A percentile compares a stretch with the other conserved stretches of the same genome.
Conservation (phyloP, 805 yeast genomes). For the Wickerhamiella qilinensis region DNA sequence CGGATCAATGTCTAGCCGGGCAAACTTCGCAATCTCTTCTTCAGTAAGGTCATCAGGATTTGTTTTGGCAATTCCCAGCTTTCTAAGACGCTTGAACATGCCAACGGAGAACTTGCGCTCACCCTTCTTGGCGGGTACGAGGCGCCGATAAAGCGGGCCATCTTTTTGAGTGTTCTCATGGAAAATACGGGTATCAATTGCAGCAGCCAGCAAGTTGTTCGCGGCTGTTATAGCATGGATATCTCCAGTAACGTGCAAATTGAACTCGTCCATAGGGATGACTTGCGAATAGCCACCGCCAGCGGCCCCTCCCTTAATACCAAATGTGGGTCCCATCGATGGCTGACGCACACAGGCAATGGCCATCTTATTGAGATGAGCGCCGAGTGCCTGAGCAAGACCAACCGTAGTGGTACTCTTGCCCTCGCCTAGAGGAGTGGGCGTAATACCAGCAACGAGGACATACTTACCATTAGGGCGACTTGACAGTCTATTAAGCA, state of each 20-base stretch:
- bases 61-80: constrained; percentile 66
- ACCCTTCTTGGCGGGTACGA: constrained; percentile 78
- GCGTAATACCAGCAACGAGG: constrained; percentile 93
- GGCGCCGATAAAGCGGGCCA: constrained; percentile 62
- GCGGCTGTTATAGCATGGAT: constrained; percentile 94
- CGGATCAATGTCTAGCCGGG: constrained; percentile 78
- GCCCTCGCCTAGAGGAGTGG: constrained; percentile 97
- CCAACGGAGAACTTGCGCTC: constrained; percentile 61
- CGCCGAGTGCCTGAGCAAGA: constrained; percentile 90
- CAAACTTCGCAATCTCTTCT: constrained; percentile 61
- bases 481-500: constrained; percentile 48
- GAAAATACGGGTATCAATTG: constrained; percentile 92
- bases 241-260: constrained; percentile 94
- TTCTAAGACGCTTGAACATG: constrained; percentile 58
- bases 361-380: constrained; percentile 65
- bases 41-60: constrained; percentile 66
- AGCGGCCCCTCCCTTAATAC: constrained; percentile 98
- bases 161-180: constrained; percentile 83
- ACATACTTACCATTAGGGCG: constrained; percentile 69
- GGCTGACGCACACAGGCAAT: constrained; percentile 96
- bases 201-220: constrained; percentile 86
- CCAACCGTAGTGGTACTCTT: constrained; percentile 95
- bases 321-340: constrained; percentile 97
- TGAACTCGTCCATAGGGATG: constrained; percentile 97
- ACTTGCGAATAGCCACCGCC: constrained; percentile 98